These are phyloP conservation scores for Vararia minispora DNA, from an alignment of 768 basidiomycete genomes.

Conservation along the genomic window DNA sequence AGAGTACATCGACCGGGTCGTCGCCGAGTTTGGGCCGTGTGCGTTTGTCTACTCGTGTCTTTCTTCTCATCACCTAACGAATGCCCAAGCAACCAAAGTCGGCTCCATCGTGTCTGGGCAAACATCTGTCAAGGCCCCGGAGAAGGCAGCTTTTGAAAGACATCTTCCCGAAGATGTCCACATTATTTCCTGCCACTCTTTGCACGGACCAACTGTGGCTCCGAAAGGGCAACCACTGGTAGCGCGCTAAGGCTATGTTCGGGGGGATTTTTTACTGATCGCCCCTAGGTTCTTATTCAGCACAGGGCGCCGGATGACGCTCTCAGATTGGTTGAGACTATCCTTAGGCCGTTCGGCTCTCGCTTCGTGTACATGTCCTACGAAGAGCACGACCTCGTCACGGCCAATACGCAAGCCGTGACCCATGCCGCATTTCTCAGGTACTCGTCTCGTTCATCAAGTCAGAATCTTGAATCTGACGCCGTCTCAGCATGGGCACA, in stretches of 20 bases:
- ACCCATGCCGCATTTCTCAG: constrained; percentile 96
- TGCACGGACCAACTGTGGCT: constrained; percentile 88
- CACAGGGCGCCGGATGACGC: constrained; percentile 73
- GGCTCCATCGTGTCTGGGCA: constrained; percentile 91
- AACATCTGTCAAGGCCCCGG: constrained; percentile 94
- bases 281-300: constrained; percentile 69
- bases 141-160: constrained; percentile 80
- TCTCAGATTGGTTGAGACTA: constrained; percentile 66
- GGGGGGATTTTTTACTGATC: constrained; percentile 1
- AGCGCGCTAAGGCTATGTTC: constrained; percentile 14
- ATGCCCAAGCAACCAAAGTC: constrained; percentile 69
- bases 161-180: constrained; percentile 77
- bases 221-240: constrained; percentile 88
- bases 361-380: constrained; percentile 91
- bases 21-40: constrained; percentile 89
- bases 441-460: constrained; percentile 29
- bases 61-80: constrained; percentile 4
- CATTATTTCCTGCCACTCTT: constrained; percentile 88
- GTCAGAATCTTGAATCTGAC: background rate
- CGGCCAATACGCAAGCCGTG: constrained; percentile 97
- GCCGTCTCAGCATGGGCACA: constrained; percentile 77
- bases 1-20: constrained; percentile 74
- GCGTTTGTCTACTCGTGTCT: background rate
- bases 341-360: constrained; percentile 70
- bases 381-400: constrained; percentile 92